Evolutionary conservation across 345 rosid species (phyloP).

Genomic region (Citrus hindsii): DNA sequence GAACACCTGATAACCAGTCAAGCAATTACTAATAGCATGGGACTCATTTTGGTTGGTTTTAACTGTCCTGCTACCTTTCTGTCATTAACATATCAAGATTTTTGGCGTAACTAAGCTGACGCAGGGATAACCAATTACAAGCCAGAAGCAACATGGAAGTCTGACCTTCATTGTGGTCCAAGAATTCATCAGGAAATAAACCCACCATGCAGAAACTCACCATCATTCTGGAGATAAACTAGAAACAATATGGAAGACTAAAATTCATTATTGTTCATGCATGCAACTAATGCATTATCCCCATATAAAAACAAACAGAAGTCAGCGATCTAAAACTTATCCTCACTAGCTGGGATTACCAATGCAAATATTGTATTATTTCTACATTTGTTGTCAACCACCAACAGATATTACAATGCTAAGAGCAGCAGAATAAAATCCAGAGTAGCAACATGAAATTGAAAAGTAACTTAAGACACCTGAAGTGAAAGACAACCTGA

Average conservation of each 20-base stretch:
- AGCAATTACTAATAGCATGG: background rate
- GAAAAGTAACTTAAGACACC: slow-evolving; percentile 20
- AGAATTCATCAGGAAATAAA: too few relatives aligned
- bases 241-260: background rate
- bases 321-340: background rate
- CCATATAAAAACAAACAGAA: background rate
- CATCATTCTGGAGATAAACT: background rate
- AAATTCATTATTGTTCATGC: background rate
- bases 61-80: background rate
- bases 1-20: background rate
- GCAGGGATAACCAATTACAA: too few relatives aligned
- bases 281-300: background rate
- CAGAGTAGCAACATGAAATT: slow-evolving; percentile 13
- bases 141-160: too few relatives aligned
- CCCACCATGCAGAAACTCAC: background rate
- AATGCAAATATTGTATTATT: background rate
- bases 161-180: too few relatives aligned
- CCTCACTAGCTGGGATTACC: slow-evolving; percentile 3
- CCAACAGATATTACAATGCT: background rate
- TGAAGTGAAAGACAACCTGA: slow-evolving; percentile 55
- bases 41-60: background rate
- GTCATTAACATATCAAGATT: too few relatives aligned
- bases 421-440: slow-evolving; percentile 1
- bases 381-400: background rate
- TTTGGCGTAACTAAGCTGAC: too few relatives aligned